Evolutionary conservation across 2,329 filamentous ascomycete genomes (phyloP), one percentile per base, ranked within the genome.

Genomic region (Cylindrodendrum hubeiense): DNA sequence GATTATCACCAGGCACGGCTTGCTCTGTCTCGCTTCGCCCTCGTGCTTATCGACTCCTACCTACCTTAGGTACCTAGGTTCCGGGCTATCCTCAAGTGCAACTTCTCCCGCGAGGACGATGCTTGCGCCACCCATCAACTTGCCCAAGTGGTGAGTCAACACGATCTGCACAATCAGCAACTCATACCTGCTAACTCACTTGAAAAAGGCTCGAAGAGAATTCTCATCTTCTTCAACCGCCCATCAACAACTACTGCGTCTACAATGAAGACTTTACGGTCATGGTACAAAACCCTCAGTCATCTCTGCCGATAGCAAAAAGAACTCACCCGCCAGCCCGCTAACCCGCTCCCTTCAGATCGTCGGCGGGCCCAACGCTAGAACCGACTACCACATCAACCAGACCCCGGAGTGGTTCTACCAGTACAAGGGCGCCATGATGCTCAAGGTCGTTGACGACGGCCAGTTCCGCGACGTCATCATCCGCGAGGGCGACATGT

Each of bases 361-460:
- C 74, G 95, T 99, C 67, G 96, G 96, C 78, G 96, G 96, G 13
- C 96, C 96, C 75, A 98, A 98, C 80, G 93, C 93, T 66, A 90
- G 96, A 69, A 98, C 95, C 60, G 96, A 98, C 85, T 99, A 98
- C 85, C 96, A 98, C 86, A 95, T 98, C 87, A 98, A 98, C 86
- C 85, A 90, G 74, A 98, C 95, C 0, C 90, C 96, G 13, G 96
- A 98, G 81, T 98, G 95, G 91, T 99, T 98, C 89, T 98, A 96
- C 86, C 95, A 98, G 81, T 90, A 97, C 87, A 90, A 91, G 75
- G 96, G 96, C 71, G 90, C 91, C 71, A 98, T 98, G 95, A 86
- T 96, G 63, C 91, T 99, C 72, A 97, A 97, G 79, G 92, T 96
- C 17, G 93, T 98, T 68, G 94, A 98, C 67, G 80, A 85, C 63